phyloP scores from a whole-genome alignment of 345 rosid genomes.

The Gynandropsis gynandra region DNA sequence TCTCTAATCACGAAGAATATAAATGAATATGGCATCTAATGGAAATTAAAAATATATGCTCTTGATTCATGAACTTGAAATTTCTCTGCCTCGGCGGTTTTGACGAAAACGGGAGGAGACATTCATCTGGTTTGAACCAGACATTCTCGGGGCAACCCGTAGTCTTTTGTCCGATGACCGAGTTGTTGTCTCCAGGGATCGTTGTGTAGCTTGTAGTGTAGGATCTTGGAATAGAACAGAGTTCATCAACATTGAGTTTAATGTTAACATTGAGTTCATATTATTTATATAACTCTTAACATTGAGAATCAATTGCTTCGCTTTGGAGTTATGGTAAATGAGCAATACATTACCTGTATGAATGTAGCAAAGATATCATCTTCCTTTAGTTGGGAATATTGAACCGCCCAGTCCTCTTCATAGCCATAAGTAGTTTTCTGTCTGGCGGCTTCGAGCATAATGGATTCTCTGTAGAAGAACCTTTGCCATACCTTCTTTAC shows the following conservation, averaged over 20 bases:
- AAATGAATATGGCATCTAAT: no score
- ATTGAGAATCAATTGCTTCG: no score
- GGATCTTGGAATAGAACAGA: conserved; percentile 29
- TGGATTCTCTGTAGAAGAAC: conserved; percentile 69
- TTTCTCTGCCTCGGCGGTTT: no score
- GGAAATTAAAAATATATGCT: no score
- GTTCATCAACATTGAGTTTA: no score
- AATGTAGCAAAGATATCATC: conserved; percentile 82
- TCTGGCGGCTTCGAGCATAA: conserved; percentile 85
- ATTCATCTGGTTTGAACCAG: conserved; percentile 28
- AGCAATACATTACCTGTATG: conserved; percentile 46
- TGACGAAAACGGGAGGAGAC: no score
- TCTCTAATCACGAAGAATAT: no score
- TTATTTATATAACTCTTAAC: no score
- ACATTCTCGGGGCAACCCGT: conserved; percentile 72
- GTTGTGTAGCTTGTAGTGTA: conserved; percentile 78
- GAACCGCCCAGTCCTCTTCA: conserved; percentile 61
- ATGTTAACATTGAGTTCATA: no score
- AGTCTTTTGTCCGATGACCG: conserved; percentile 36
- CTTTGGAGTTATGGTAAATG: not conserved
- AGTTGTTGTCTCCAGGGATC: conserved; percentile 75
- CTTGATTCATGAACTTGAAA: no score
- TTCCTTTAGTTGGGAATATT: conserved; percentile 48
- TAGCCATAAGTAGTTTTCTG: conserved; percentile 42
- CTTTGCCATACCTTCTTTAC: conserved; percentile 86